Evolutionary conservation across 2,329 filamentous ascomycete species (phyloP).

Genomic region (Leptosphaerulina australis): DNA sequence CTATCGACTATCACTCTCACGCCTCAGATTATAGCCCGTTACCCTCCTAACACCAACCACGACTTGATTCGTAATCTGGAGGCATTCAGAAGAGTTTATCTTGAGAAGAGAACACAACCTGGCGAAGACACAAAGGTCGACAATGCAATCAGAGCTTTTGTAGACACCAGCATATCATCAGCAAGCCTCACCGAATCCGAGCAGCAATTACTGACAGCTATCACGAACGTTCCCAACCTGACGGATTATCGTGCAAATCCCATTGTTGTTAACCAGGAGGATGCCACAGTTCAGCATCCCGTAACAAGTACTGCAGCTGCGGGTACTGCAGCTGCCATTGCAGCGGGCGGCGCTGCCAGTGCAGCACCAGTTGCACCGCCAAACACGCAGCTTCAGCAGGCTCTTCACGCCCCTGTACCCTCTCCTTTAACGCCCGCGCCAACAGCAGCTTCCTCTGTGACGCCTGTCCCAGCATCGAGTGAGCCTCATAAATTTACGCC

Average conservation of each 20-base stretch:
- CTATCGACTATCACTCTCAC: slow-evolving; percentile 14
- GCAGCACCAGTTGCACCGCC: slow-evolving; percentile 8
- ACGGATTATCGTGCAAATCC: slow-evolving; percentile 23
- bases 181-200: slow-evolving; percentile 35
- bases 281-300: slow-evolving; percentile 8
- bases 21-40: slow-evolving; percentile 38
- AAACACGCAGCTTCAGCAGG: slow-evolving; percentile 1
- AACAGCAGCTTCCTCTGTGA: slow-evolving; percentile 5
- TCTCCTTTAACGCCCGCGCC: slow-evolving; percentile 1
- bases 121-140: slow-evolving; percentile 40
- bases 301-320: slow-evolving; percentile 28
- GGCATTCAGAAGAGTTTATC: slow-evolving; percentile 42
- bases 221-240: slow-evolving; percentile 31
- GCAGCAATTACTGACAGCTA: slow-evolving; percentile 30
- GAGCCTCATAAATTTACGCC: slow-evolving; percentile 39
- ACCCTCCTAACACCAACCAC: slow-evolving; percentile 36
- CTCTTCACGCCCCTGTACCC: background rate
- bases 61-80: slow-evolving; percentile 43
- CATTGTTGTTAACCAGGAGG: slow-evolving; percentile 19
- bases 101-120: slow-evolving; percentile 30
- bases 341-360: slow-evolving; percentile 39
- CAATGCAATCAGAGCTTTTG: slow-evolving; percentile 42
- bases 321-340: slow-evolving; percentile 42
- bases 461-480: slow-evolving; percentile 10
- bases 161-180: slow-evolving; percentile 34